Evolutionary conservation across 495 filamentous ascomycete genomes (phyloP).

Genomic region (Talaromyces nanjingensis): DNA sequence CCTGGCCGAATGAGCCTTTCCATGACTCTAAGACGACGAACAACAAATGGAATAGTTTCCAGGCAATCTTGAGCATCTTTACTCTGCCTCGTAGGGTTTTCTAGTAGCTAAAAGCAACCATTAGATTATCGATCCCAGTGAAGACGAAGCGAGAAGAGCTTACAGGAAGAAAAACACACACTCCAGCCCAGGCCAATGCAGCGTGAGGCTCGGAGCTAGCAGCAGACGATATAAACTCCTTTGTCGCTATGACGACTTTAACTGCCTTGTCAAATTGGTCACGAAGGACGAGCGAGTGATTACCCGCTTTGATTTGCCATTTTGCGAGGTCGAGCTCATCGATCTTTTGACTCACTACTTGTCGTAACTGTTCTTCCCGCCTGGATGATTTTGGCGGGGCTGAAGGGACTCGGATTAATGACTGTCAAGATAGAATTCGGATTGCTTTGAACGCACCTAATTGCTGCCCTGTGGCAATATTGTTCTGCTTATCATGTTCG

Average conservation of each 20-base stretch:
- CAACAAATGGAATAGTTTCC: slow-evolving; percentile 6
- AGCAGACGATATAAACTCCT: slow-evolving; percentile 12
- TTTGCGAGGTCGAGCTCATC: background rate
- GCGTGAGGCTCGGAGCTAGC: slow-evolving; percentile 10
- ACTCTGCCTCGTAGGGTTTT: background rate
- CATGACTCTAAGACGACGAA: slow-evolving; percentile 6
- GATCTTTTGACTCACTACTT: background rate
- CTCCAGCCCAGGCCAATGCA: slow-evolving; percentile 11
- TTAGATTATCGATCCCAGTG: background rate
- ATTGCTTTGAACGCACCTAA: background rate
- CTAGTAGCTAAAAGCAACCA: background rate
- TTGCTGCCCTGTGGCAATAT: background rate
- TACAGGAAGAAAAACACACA: slow-evolving; percentile 11
- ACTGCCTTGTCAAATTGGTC: slow-evolving; percentile 10
- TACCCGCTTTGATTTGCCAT: background rate
- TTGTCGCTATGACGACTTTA: slow-evolving; percentile 8
- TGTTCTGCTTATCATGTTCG: background rate
- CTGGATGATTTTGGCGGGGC: background rate
- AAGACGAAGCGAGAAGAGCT: background rate
- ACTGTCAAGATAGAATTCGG: background rate
- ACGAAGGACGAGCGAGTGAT: background rate
- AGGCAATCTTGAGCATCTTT: slow-evolving; percentile 7
- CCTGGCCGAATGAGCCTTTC: background rate
- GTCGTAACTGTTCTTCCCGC: slow-evolving; percentile 1
- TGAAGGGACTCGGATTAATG: background rate